Evolutionary conservation across 2,329 filamentous ascomycete genomes (phyloP), one percentile per base, ranked within the genome.

Genomic region (Fusarium continuum): DNA sequence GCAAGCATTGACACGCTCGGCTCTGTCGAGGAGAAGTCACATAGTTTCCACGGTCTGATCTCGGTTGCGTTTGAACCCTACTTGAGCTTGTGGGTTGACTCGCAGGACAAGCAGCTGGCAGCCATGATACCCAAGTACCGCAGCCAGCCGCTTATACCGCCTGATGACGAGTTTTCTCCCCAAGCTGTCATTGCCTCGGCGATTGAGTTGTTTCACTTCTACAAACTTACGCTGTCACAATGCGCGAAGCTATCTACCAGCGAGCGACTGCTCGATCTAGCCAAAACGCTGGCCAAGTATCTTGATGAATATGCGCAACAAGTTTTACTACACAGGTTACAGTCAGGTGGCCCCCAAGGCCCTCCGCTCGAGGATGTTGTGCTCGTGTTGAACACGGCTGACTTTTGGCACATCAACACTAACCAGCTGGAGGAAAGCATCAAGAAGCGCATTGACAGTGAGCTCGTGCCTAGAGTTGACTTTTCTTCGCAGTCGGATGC

Each of bases 41-140:
- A 91, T 17, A 89, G 86, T 51, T 97, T 97, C 75, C 90, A 91
- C 51, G 92, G 96, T 52, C 89, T 92, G 5, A 97, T 99, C 59
- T 98, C 95, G 0, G 92, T 96, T 61, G 95, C 95, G 1, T 99
- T 99, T 72, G 95, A 98, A 77, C 95, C 95, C 2, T 99, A 98
- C 75, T 84, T 99, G 65, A 97, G 92, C 73, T 80, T 99, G 5
- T 99, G 95, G 95, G 93, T 99, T 2, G 94, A 98, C 58, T 94
- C 92, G 9, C 95, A 98, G 76, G 94, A 97, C 76, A 94, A 88
- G 76, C 90, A 96, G 70, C 82, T 98, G 55, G 90, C 92, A 6
- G 78, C 82, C 8, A 87, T 98, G 77, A 91, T 99, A 64, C 93
- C 93, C 1, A 92, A 88, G 74, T 98, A 98, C 77, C 91, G 91